Base-by-base conservation (phyloP, 73 alveolate genomes). In the Stentor roeselii region DNA sequence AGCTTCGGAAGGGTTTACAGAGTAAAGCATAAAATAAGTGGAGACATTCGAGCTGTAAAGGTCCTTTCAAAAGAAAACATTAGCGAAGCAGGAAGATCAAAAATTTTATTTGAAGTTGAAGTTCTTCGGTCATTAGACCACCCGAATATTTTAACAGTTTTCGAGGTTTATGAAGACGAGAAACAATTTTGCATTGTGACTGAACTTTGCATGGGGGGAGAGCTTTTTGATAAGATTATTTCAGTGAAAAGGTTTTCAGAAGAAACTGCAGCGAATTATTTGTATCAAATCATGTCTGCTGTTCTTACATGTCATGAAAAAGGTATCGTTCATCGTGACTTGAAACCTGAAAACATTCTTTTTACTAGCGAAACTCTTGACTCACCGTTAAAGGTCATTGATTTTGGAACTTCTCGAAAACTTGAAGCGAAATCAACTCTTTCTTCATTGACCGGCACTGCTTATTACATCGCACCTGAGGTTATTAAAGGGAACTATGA, bases 171-270 rank as follows among this genome's bases (percentile, higher is more conserved):
- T 88, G 90, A 93, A 83, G 98, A 95, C 82, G 78, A 93, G 0
- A 86, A 94, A 80, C 91, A 92, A 82, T 87, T 85, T 83, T 95
- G 87, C 91, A 91, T 95, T 38, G 96, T 95, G 75, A 93, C 93
- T 88, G 99, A 95, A 83, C 87, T 88, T 42, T 91, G 95, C 78
- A 89, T 86, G 78, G 99, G 98, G 38, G 97, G 96, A 42, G 96
- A 90, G 75, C 90, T 94, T 75, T 86, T 89, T 67, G 98, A 87
- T 78, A 27, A 85, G 91, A 2, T 39, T 1, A 42, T 31, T 1
- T 42, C 42, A 15, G 76, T 50, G 91, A 91, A 41, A 59, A 82
- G 42, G 42, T 90, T 60, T 60, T 82, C 40, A 15, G 93, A 86
- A 75, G 84, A 86, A 60, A 91, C 86, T 59, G 95, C 95, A 0